These are phyloP conservation scores for Teratosphaeria gauchensis DNA, from an alignment of 2,329 filamentous ascomycete species.

Conservation along the genomic window DNA sequence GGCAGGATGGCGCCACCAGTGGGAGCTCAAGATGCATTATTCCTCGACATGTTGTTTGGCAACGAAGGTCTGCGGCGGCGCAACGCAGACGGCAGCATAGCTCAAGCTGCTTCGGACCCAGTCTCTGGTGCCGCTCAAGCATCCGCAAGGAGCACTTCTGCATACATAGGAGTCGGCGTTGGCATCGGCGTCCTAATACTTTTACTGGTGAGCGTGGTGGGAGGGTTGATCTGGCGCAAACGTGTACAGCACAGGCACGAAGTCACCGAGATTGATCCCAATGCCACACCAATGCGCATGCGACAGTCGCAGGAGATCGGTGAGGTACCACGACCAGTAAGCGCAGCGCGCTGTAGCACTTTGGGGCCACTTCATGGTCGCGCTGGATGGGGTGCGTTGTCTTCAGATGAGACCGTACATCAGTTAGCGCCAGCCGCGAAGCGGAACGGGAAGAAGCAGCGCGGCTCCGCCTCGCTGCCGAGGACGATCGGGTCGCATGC, in stretches of 20 bases:
- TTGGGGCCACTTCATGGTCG: constrained; percentile 17
- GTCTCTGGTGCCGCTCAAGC: constrained; percentile 5
- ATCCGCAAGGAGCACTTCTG: constrained; percentile 5
- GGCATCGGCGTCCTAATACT: constrained; percentile 19
- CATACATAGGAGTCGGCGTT: constrained; percentile 19
- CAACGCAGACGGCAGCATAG: background rate
- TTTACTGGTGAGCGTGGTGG: constrained; percentile 15
- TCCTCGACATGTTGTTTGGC: background rate
- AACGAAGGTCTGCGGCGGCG: background rate
- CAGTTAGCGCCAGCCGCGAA: constrained; percentile 6
- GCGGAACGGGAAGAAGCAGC: constrained; percentile 13
- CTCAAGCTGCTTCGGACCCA: constrained; percentile 6
- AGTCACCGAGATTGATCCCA: constrained; percentile 18
- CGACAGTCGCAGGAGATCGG: constrained; percentile 9
- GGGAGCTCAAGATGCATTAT: background rate
- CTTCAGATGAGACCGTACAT: constrained; percentile 29
- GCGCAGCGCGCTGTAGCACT: constrained; percentile 8
- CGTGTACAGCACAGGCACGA: constrained; percentile 15
- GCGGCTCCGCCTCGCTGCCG: constrained; percentile 14
- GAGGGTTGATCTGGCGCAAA: constrained; percentile 15
- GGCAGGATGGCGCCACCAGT: background rate
- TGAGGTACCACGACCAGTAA: constrained; percentile 13
- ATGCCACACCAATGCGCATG: constrained; percentile 4
- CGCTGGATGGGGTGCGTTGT: constrained; percentile 32
- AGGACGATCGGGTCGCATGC: constrained; percentile 13